Conservation (phyloP, 495 filamentous ascomycete species). For the Aspergillus biplanus region DNA sequence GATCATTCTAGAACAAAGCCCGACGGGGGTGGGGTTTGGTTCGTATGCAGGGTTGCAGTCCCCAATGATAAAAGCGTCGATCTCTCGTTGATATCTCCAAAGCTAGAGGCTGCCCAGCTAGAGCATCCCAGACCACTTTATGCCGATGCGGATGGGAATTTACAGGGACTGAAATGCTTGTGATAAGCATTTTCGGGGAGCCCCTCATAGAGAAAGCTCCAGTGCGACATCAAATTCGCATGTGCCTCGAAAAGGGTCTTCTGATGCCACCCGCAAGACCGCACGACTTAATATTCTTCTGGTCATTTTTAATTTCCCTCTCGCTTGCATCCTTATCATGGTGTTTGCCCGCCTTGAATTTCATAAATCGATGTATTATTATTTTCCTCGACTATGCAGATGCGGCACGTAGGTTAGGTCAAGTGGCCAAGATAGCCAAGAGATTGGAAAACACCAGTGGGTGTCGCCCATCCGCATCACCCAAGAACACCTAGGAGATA, state of each 20-base stretch:
- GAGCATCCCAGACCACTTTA: not conserved
- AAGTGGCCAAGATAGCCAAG: conserved; percentile 13
- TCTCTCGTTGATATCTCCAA: conserved; percentile 9
- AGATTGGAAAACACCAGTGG: not conserved
- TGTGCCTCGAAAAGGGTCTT: conserved; percentile 20
- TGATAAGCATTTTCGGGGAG: conserved; percentile 19
- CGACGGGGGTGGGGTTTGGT: conserved; percentile 10
- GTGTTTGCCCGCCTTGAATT: not conserved
- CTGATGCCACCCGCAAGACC: conserved; percentile 17
- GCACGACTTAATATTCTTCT: not conserved
- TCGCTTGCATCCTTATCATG: conserved; percentile 7
- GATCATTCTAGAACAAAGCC: conserved; percentile 20
- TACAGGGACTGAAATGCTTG: conserved; percentile 14
- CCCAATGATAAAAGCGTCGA: conserved; percentile 10
- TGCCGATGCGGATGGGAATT: not conserved
- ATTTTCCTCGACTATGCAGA: not conserved
- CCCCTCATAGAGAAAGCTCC: conserved; percentile 8
- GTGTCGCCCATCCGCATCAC: conserved; percentile 1
- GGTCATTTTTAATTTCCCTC: not conserved
- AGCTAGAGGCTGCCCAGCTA: conserved; percentile 4
- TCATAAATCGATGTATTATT: not conserved
- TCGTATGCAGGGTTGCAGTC: conserved; percentile 14
- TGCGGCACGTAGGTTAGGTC: conserved; percentile 10
- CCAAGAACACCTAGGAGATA: conserved; percentile 14
- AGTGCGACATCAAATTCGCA: conserved; percentile 19